phyloP scores from a whole-genome alignment of 257 asterid species.

The Solanum gracilifrons region DNA sequence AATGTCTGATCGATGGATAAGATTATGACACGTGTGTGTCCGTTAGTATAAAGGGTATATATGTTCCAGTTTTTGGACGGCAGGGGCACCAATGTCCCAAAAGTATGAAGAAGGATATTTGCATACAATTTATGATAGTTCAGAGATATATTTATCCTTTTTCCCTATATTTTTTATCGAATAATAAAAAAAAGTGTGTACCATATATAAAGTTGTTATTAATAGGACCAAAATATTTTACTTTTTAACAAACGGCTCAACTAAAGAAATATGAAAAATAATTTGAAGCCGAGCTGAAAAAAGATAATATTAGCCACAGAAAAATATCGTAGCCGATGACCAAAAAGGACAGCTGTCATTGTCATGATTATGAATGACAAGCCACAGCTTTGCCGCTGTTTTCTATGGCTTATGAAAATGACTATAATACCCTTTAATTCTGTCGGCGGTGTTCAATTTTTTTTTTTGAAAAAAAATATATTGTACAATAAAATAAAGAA shows the following conservation, averaged over 20 bases:
- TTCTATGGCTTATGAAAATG: neutral
- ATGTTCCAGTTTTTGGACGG: no score
- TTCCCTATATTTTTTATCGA: no score
- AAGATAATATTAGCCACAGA: neutral
- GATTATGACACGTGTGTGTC: no score
- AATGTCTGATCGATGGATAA: no score
- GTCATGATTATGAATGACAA: neutral
- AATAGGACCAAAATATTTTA: neutral
- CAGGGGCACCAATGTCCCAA: no score
- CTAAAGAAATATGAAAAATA: neutral
- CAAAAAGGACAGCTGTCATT: neutral
- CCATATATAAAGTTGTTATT: no score
- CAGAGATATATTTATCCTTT: accelerated
- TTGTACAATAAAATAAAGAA: no score
- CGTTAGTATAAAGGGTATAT: no score
- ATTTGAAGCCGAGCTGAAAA: neutral
- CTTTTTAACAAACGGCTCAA: neutral
- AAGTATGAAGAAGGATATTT: no score
- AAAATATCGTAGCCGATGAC: neutral
- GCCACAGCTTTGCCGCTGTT: neutral
- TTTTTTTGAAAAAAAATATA: neutral
- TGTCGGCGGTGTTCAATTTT: neutral
- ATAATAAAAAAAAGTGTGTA: no score
- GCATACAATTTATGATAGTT: no score
- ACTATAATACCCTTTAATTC: neutral